Evolutionary conservation across 805 yeast genomes (phyloP).

Genomic region (Candida tallmaniae): DNA sequence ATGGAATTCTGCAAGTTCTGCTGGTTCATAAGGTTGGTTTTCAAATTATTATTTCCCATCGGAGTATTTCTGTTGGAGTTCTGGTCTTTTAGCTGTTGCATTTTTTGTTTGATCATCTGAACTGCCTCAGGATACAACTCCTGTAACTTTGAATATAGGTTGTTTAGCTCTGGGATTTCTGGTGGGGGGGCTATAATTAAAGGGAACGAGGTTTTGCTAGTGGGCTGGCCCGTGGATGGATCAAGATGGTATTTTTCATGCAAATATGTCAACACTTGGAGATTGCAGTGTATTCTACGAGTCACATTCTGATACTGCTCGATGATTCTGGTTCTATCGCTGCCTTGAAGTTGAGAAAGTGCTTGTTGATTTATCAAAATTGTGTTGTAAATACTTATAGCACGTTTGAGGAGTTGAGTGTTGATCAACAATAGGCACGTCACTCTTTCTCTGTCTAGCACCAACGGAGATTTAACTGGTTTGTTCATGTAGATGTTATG

Average conservation of each 20-base stretch:
- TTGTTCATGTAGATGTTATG: conserved; percentile 1
- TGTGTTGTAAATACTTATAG: conserved; percentile 31
- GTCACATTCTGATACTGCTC: conserved; percentile 39
- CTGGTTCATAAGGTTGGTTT: background rate
- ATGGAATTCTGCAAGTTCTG: background rate
- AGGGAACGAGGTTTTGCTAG: conserved; percentile 37
- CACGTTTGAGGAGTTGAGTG: conserved; percentile 39
- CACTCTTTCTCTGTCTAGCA: conserved; percentile 33
- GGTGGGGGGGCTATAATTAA: conserved; percentile 50
- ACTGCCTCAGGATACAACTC: conserved; percentile 52
- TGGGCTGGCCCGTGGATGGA: conserved; percentile 20
- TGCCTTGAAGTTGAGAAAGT: conserved; percentile 28
- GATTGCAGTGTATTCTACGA: conserved; percentile 38
- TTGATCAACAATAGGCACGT: conserved; percentile 39
- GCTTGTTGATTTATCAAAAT: conserved; percentile 32
- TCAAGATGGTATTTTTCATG: conserved; percentile 35
- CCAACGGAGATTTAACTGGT: conserved; percentile 3
- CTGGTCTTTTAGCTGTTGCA: conserved; percentile 30
- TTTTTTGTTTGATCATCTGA: conserved; percentile 36
- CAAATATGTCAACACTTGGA: conserved; percentile 34
- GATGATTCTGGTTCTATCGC: conserved; percentile 25
- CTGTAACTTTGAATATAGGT: conserved; percentile 43
- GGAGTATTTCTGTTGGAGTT: background rate
- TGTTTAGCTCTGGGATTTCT: conserved; percentile 50
- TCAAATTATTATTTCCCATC: background rate